Evolutionary conservation across 2,329 filamentous ascomycete species (phyloP), one percentile per base, ranked within the genome.

Genomic region (Fusarium anguioides): DNA sequence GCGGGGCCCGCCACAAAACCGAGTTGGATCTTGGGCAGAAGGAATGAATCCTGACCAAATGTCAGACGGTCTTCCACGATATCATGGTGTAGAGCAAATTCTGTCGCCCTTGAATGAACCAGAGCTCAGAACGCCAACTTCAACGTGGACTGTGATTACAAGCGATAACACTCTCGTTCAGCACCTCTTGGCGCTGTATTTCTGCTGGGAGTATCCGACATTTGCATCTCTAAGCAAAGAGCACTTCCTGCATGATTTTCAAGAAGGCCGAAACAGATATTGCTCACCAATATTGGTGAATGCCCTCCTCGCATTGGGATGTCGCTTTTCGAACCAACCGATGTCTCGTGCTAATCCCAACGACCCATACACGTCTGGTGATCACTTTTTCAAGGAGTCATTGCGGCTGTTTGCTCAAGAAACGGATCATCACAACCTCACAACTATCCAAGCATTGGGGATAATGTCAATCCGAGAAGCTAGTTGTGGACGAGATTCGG

Each of bases 391-490:
- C 76, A 86, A 87, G 50, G 91, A 94, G 75, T 85, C 87, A 9
- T 83, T 86, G 61, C 81, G 88, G 11, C 80, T 93, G 1, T 82
- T 92, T 27, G 80, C 85, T 55, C 79, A 85, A 53, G 84, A 88
- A 64, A 75, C 79, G 3, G 80, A 91, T 60, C 86, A 87, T 50
- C 86, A 91, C 63, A 85, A 77, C 8, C 78, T 93, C 27, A 91
- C 90, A 4, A 92, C 89, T 6, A 89, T 92, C 41, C 91, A 94
- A 78, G 91, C 91, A 3, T 79, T 94, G 18, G 90, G 90, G 8
- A 86, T 94, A 70, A 91, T 94, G 89, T 89, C 89, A 8, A 88
- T 93, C 65, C 82, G 91, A 39, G 90, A 94, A 78, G 89, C 89
- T 5, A 92, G 90, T 72, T 89, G 87, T 65, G 90, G 90, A 1